Conservation (phyloP, 495 filamentous ascomycete species). For the Xylaria palmicola region DNA sequence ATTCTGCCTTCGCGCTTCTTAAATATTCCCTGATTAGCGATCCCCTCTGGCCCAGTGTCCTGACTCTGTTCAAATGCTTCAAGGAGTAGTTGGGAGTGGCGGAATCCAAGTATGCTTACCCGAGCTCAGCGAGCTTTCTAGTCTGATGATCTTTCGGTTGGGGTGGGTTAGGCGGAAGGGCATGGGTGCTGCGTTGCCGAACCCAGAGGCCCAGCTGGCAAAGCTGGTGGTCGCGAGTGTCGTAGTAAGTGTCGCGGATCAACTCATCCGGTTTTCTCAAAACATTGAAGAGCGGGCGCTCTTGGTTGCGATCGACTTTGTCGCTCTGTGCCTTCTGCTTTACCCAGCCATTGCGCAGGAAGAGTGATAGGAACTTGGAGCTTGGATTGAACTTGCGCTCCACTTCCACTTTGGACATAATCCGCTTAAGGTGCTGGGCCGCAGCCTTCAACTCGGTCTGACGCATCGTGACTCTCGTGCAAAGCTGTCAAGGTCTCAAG, state of each 20-base stretch:
- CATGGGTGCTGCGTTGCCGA: conserved; percentile 7
- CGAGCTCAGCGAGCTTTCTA: not conserved
- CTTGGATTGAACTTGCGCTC: conserved; percentile 23
- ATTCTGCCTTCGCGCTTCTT: not conserved
- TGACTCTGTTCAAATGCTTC: not conserved
- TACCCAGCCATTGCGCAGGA: not conserved
- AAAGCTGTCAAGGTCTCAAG: not conserved
- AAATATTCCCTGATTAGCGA: not conserved
- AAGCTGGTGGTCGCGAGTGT: conserved; percentile 15
- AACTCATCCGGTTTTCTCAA: not conserved
- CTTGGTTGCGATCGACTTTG: not conserved
- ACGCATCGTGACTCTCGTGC: not conserved
- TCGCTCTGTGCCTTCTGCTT: not conserved
- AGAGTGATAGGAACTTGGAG: conserved; percentile 13
- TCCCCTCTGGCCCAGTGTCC: no score
- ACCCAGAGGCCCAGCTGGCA: conserved; percentile 18
- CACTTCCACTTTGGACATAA: conserved; percentile 21
- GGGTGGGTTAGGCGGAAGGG: not conserved
- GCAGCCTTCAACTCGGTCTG: conserved; percentile 6
- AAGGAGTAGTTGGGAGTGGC: no score
- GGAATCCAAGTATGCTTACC: no score
- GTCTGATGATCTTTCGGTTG: not conserved
- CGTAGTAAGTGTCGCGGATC: conserved; percentile 23
- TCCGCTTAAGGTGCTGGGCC: conserved; percentile 10
- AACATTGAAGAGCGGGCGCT: not conserved